Base-by-base conservation (phyloP, 1,284 basidiomycete genomes). In the Boletus semigastroideus region DNA sequence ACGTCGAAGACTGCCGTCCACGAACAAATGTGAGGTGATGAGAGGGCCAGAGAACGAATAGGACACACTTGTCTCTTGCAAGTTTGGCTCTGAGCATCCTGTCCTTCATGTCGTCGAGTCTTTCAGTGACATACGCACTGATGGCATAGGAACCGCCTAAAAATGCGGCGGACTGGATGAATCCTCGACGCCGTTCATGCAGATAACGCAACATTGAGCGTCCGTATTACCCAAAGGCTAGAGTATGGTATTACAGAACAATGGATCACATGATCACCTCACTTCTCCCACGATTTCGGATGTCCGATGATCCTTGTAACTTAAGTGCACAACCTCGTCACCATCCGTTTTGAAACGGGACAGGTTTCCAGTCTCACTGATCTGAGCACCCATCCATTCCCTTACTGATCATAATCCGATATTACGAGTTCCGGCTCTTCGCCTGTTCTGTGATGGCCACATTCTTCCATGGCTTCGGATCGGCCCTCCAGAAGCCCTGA, bases 51-150 rank as follows among this genome's bases (percentile, higher is more conserved):
- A 42, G 42, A 55, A 50, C 37, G 52, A 27, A 22, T 30, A 49
- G 47, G 53, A 76, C 87, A 58, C 61, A 92, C 91, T 83, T 89
- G 55, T 94, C 88, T 52, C 80, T 78, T 7, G 88, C 87, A n/a
- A 74, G 61, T 47, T 80, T 75, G 47, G 90, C 84, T 56, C 83
- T 76, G 58, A 86, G 74, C 45, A 90, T 72, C 49, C 76, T 78
- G 44, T 83, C 80, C 59, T 90, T 84, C 46, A 86, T 77, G 56
- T 94, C 90, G 46, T 86, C 81, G 38, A 93, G 71, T 39, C 87
- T 78, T 45, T 82, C 75, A 27, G 74, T 65, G 46, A 90, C 74
- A 72, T 92, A 94, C 20, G 77, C 67, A 20, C 79, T 79, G n/a
- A 84, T 72, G 28, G 87, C 62, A 66, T 94, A 95, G 31, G 82